phyloP scores from a whole-genome alignment of 768 basidiomycete genomes.

The Jaapia argillacea region DNA sequence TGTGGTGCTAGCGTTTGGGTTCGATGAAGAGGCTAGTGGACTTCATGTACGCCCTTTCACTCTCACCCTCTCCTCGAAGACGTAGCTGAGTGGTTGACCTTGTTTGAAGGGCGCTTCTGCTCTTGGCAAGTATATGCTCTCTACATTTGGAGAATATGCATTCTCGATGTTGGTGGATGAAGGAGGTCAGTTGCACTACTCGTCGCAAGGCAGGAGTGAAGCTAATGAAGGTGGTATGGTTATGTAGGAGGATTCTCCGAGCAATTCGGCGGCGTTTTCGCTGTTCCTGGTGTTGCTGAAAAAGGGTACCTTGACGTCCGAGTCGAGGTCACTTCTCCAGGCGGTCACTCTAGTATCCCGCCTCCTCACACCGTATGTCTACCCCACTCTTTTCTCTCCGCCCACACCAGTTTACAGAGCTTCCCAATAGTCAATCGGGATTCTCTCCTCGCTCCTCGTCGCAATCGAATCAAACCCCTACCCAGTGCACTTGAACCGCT shows the following conservation, averaged over 20 bases:
- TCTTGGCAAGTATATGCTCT: slow-evolving; percentile 29
- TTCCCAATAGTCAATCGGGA: too few species aligned
- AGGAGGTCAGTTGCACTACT: too few species aligned
- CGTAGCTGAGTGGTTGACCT: too few species aligned
- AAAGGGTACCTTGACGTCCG: slow-evolving; percentile 34
- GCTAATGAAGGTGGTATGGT: too few species aligned
- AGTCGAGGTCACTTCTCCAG: slow-evolving; percentile 32
- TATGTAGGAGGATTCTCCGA: slow-evolving; percentile 20
- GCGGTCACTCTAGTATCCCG: slow-evolving; percentile 47
- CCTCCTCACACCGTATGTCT: slow-evolving; percentile 42
- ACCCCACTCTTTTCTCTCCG: too few species aligned
- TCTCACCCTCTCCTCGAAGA: background rate
- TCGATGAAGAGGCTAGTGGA: slow-evolving; percentile 39
- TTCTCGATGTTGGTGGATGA: slow-evolving; percentile 50
- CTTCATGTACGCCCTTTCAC: slow-evolving; percentile 11
- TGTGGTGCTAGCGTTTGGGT: slow-evolving; percentile 31
- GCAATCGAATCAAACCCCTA: slow-evolving; percentile 37
- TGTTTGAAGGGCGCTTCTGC: slow-evolving; percentile 36
- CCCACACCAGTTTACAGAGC: too few species aligned
- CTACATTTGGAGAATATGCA: slow-evolving; percentile 35
- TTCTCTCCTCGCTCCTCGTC: slow-evolving; percentile 36
- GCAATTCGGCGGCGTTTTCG: slow-evolving; percentile 20
- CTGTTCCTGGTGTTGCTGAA: slow-evolving; percentile 23
- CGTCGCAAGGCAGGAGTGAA: too few species aligned
- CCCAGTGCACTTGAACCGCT: slow-evolving; percentile 19